Conservation (phyloP, 208 protist genomes). For the Trypanosomatidae sp. region DNA sequence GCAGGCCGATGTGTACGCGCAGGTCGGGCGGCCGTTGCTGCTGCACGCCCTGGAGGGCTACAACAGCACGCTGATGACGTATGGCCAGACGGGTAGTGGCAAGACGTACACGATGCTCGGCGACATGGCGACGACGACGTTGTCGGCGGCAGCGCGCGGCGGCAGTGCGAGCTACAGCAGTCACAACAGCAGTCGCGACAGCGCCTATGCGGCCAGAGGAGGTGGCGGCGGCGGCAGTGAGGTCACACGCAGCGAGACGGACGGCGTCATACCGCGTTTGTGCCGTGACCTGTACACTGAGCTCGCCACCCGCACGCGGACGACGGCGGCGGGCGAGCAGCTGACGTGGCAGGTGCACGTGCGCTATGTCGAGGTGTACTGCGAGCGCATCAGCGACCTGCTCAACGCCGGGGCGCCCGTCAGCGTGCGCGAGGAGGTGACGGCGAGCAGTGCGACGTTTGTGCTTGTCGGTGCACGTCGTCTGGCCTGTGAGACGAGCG, state of each 20-base stretch:
- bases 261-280: slow-evolving; percentile 74
- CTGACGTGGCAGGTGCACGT: slow-evolving; percentile 72
- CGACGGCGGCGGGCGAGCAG: slow-evolving; percentile 17
- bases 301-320: slow-evolving; percentile 24
- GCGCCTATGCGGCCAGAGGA: background rate
- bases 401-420: slow-evolving; percentile 52
- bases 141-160: background rate
- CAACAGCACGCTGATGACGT: slow-evolving; percentile 87
- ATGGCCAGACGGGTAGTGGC: slow-evolving; percentile 84
- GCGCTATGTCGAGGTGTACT: slow-evolving; percentile 86
- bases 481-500: slow-evolving; percentile 14
- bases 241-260: no score
- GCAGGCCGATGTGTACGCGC: slow-evolving; percentile 70
- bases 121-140: slow-evolving; percentile 2
- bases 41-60: slow-evolving; percentile 83
- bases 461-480: slow-evolving; percentile 40
- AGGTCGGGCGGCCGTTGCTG: slow-evolving; percentile 80
- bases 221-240: background rate
- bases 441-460: slow-evolving; percentile 39
- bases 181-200: background rate
- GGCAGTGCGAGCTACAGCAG: background rate
- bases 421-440: slow-evolving; percentile 49
- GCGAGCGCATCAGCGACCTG: slow-evolving; percentile 80
- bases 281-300: slow-evolving; percentile 73
- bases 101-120: slow-evolving; percentile 90